Conservation (phyloP, 1,139 yeast genomes). For the Saccharomyces hybrid region DNA sequence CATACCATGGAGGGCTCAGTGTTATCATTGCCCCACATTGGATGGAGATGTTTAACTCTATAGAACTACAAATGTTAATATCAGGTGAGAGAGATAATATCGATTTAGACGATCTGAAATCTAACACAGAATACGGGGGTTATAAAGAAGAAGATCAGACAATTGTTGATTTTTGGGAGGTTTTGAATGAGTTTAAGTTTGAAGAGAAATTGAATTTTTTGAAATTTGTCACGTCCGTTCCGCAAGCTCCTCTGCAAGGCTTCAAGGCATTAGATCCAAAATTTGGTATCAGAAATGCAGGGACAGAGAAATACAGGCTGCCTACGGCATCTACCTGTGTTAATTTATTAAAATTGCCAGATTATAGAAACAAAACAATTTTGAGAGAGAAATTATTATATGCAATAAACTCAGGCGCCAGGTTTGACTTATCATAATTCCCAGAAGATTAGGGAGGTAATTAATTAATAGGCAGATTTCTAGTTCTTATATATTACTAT, state of each 20-base stretch:
- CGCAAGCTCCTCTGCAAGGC: constrained; percentile 87
- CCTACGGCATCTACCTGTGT: constrained; percentile 96
- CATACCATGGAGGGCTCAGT: constrained; percentile 65
- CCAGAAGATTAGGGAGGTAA: not conserved
- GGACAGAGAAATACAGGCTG: constrained; percentile 46
- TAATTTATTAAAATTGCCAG: constrained; percentile 76
- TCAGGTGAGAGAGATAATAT: constrained; percentile 73
- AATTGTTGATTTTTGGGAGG: constrained; percentile 63
- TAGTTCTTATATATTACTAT: not conserved
- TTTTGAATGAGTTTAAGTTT: constrained; percentile 57
- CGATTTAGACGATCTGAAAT: constrained; percentile 59
- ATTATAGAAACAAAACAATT: constrained; percentile 54
- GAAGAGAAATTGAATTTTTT: constrained; percentile 56
- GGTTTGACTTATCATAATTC: constrained; percentile 68
- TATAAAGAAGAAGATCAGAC: constrained; percentile 51
- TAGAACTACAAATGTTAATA: constrained; percentile 74
- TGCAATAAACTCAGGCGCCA: constrained; percentile 72
- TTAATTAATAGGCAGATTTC: not conserved
- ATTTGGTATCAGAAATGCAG: constrained; percentile 74
- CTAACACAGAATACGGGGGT: constrained; percentile 62
- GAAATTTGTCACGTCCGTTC: constrained; percentile 84
- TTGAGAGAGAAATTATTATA: constrained; percentile 60
- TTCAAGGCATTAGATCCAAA: constrained; percentile 65
- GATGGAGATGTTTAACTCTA: constrained; percentile 78
- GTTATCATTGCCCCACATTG: constrained; percentile 63